Conservation (phyloP, 805 yeast species). For the Phaffomyces opuntiae region DNA sequence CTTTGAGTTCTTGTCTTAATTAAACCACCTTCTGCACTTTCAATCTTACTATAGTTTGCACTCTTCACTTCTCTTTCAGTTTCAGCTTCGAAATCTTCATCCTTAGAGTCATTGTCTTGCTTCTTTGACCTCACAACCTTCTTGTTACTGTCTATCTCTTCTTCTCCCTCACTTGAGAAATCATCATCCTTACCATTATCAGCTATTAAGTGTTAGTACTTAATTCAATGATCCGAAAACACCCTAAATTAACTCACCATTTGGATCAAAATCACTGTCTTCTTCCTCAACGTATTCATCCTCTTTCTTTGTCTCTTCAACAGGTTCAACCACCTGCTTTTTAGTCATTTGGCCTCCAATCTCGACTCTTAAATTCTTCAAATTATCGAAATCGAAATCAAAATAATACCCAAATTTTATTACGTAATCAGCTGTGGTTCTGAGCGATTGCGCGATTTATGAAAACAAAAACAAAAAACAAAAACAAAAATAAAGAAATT, state of each 20-base stretch:
- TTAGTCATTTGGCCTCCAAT: neutral
- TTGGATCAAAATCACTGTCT: conserved; percentile 53
- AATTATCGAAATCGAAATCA: neutral
- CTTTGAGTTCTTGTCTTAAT: conserved; percentile 66
- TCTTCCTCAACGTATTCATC: conserved; percentile 46
- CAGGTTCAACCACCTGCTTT: neutral
- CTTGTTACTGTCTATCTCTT: conserved; percentile 9
- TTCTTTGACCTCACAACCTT: conserved; percentile 2
- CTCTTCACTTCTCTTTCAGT: conserved; percentile 25
- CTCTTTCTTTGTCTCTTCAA: conserved; percentile 23
- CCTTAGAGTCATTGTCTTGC: conserved; percentile 18
- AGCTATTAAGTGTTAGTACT: conserved; percentile 4
- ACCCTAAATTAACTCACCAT: conserved; percentile 10
- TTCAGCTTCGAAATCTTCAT: conserved; percentile 30
- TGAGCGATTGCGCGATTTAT: too few relatives aligned
- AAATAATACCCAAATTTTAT: too few relatives aligned
- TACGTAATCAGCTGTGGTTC: too few relatives aligned
- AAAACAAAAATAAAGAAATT: too few relatives aligned
- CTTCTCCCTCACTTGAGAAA: conserved; percentile 19
- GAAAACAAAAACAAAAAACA: too few relatives aligned
- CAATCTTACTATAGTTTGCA: conserved; percentile 43
- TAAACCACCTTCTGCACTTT: conserved; percentile 52
- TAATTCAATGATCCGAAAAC: neutral
- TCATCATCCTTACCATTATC: conserved; percentile 9
- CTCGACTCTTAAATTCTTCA: too few relatives aligned